Percentiles rank a stretch among this genome's conserved stretches.
These are phyloP conservation scores for Ricinus communis DNA, from an alignment of 345 rosid genomes.

Conservation along the genomic window DNA sequence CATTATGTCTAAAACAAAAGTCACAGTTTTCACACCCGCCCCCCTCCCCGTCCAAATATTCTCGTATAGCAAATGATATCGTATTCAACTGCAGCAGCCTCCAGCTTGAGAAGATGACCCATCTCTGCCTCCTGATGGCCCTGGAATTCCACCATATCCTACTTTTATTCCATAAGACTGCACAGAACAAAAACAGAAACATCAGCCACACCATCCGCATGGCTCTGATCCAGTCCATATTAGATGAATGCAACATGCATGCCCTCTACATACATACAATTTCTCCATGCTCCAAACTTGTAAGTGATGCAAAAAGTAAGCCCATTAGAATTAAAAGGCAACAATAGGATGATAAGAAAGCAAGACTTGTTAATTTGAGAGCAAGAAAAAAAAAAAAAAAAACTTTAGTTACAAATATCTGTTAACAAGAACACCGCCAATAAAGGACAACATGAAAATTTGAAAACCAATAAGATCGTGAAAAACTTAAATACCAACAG, in stretches of 20 bases:
- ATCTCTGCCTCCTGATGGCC: constrained; percentile 89
- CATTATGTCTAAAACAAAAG: neutral
- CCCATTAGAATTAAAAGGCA: neutral
- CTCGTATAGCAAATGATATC: neutral
- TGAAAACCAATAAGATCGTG: neutral
- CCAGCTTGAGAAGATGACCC: constrained; percentile 78
- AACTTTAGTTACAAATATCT: no score
- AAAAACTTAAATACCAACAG: neutral
- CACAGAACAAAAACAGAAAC: neutral
- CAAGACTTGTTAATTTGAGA: neutral
- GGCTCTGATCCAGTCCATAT: neutral
- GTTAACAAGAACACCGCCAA: no score
- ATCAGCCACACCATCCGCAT: constrained; percentile 18
- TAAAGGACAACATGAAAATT: neutral
- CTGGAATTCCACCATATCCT: constrained; percentile 94
- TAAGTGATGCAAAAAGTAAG: neutral
- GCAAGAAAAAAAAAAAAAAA: no score
- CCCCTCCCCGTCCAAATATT: no score
- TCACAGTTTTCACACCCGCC: constrained; percentile 5
- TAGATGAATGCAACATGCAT: neutral
- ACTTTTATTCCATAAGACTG: constrained; percentile 97
- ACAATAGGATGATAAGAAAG: neutral
- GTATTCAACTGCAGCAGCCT: constrained; percentile 76
- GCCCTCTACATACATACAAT: neutral
- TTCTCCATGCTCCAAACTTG: neutral